phyloP scores from a whole-genome alignment of 805 yeast genomes.

The Danielia oregonensis region DNA sequence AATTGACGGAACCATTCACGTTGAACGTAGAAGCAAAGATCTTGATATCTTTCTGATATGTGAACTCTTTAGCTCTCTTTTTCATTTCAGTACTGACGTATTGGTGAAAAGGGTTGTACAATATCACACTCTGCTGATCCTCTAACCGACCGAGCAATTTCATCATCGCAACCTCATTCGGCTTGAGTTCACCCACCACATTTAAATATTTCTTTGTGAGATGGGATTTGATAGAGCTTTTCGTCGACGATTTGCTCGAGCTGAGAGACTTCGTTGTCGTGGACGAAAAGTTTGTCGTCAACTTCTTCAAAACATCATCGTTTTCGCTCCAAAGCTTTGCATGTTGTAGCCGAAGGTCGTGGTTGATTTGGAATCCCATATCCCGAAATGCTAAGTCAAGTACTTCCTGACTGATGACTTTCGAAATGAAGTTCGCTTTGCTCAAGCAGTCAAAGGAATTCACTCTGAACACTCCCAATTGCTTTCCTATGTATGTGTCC shows the following conservation, averaged over 20 bases:
- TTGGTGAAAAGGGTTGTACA: conserved; percentile 54
- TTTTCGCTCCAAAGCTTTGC: conserved; percentile 47
- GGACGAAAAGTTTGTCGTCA: conserved; percentile 38
- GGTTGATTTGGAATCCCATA: conserved; percentile 30
- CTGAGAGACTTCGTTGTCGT: conserved; percentile 36
- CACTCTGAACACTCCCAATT: conserved; percentile 47
- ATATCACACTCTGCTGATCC: conserved; percentile 40
- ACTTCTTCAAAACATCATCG: conserved; percentile 36
- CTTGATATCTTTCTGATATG: conserved; percentile 35
- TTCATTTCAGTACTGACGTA: conserved; percentile 42
- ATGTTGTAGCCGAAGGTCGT: conserved; percentile 36
- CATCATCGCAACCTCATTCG: conserved; percentile 41
- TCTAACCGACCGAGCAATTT: conserved; percentile 47
- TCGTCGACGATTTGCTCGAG: conserved; percentile 36
- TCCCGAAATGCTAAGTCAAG: conserved; percentile 45
- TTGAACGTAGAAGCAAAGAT: conserved; percentile 52
- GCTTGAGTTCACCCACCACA: conserved; percentile 40
- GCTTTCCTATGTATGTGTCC: conserved; percentile 40
- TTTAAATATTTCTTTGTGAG: conserved; percentile 35
- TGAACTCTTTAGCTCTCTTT: conserved; percentile 37
- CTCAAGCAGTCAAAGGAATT: conserved; percentile 48
- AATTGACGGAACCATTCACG: conserved; percentile 45
- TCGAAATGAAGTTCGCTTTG: conserved; percentile 47
- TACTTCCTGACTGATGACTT: conserved; percentile 46
- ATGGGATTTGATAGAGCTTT: conserved; percentile 30